phyloP scores from a whole-genome alignment of 192 early-diverging fungal species.

The Chytriomyces hyalinus region DNA sequence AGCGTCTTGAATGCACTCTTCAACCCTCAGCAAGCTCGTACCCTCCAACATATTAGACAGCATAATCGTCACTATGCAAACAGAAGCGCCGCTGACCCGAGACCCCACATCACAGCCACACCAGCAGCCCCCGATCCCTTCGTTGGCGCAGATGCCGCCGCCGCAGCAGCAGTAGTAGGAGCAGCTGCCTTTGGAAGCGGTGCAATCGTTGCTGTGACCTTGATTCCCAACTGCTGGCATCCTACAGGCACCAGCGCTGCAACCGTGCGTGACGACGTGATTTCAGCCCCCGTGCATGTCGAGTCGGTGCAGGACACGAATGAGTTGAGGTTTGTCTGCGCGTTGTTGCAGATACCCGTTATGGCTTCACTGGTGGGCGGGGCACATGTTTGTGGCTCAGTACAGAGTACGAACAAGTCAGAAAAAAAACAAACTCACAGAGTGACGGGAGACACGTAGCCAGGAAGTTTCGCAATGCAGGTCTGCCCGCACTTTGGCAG shows the following conservation, averaged over 20 bases:
- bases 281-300: conserved; percentile 1
- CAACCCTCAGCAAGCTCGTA: no score
- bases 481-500: conserved; percentile 20
- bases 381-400: not conserved
- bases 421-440: not conserved
- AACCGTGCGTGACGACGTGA: not conserved
- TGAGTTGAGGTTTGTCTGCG: conserved; percentile 9
- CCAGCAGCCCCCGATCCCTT: not conserved
- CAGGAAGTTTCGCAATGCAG: conserved; percentile 16
- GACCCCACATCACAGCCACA: not conserved
- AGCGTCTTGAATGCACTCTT: no score
- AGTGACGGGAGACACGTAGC: not conserved
- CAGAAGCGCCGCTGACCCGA: no score
- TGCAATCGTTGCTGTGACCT: not conserved
- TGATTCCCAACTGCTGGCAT: conserved; percentile 12
- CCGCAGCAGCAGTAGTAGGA: not conserved
- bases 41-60: no score
- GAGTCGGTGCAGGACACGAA: conserved; percentile 5
- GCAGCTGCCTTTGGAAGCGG: not conserved
- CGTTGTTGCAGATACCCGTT: conserved; percentile 13
- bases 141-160: not conserved
- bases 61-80: no score
- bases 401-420: not conserved
- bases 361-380: not conserved
- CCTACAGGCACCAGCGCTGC: not conserved